Evolutionary conservation across 1,284 basidiomycete species (phyloP).

Genomic region (Inonotus obliquus): DNA sequence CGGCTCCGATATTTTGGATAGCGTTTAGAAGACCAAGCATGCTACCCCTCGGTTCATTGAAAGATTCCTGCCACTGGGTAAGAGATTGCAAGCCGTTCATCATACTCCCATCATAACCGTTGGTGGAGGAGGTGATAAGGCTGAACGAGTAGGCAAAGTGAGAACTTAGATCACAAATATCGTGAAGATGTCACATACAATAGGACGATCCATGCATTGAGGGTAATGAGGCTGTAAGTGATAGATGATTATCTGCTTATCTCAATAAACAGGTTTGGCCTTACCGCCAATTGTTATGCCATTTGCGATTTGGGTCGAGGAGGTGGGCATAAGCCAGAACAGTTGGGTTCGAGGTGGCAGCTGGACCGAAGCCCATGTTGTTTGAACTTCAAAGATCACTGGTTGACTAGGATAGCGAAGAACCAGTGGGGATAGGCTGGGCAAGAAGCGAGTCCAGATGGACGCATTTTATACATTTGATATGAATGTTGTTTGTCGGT

Average conservation of each 20-base stretch:
- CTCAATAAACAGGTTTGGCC: background rate
- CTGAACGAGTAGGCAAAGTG: background rate
- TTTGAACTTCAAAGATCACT: background rate
- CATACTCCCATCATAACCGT: constrained; percentile 28
- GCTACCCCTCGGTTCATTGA: constrained; percentile 28
- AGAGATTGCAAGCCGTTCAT: constrained; percentile 27
- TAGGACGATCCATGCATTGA: constrained; percentile 22
- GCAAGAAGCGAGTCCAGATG: background rate
- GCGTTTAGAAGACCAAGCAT: constrained; percentile 29
- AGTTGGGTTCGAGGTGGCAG: background rate
- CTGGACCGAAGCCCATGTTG: constrained; percentile 13
- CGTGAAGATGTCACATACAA: constrained; percentile 6
- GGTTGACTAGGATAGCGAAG: background rate
- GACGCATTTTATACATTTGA: constrained; percentile 1
- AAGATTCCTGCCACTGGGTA: constrained; percentile 29
- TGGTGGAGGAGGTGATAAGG: constrained; percentile 26
- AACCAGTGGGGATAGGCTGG: background rate
- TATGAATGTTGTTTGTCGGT: background rate
- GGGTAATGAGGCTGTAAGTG: constrained; percentile 16
- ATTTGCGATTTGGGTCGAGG: constrained; percentile 18
- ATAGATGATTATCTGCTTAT: background rate
- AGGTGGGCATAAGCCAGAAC: constrained; percentile 14
- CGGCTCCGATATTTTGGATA: constrained; percentile 22
- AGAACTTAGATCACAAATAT: background rate
- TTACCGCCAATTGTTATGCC: constrained; percentile 19